Conservation (phyloP, 306 rosid genomes). For the Lathyrus aphaca region DNA sequence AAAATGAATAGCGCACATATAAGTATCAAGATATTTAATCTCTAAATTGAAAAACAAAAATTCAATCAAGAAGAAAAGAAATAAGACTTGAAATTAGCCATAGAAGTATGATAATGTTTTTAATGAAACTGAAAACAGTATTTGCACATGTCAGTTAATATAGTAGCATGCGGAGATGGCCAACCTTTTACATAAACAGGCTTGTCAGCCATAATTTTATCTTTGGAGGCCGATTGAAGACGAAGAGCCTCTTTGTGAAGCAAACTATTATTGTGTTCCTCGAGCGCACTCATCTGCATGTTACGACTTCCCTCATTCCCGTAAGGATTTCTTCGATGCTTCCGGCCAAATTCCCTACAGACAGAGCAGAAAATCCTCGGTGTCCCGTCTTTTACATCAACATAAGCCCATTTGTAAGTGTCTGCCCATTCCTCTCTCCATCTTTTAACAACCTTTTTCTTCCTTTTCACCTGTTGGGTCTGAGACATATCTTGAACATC, state of each 20-base stretch:
- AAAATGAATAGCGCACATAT: conserved; percentile 18
- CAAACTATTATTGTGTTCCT: conserved; percentile 95
- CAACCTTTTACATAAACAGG: conserved; percentile 92
- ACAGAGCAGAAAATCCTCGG: conserved; percentile 96
- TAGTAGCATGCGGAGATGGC: conserved; percentile 40
- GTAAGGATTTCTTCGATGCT: conserved; percentile 95
- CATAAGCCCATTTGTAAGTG: conserved; percentile 97
- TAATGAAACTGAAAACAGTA: conserved; percentile 17
- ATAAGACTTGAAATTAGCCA: neutral
- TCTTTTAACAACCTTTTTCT: conserved; percentile 98
- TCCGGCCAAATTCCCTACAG: conserved; percentile 93
- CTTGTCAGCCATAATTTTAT: conserved; percentile 81
- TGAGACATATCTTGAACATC: conserved; percentile 81
- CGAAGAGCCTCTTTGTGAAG: conserved; percentile 99
- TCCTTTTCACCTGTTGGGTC: conserved; percentile 69
- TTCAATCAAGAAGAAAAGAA: conserved; percentile 27
- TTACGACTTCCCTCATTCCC: conserved; percentile 99
- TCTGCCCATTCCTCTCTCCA: conserved; percentile 99
- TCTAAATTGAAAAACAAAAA: conserved; percentile 32
- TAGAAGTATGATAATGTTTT: neutral
- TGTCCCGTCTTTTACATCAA: conserved; percentile 96
- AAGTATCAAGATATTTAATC: conserved; percentile 11
- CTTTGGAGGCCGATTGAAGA: conserved; percentile 95
- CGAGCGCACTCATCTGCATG: conserved; percentile 99
- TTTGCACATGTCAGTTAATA: conserved; percentile 9